These are phyloP conservation scores for Pulveroboletus sp. DNA, from an alignment of 768 basidiomycete genomes.

Conservation along the genomic window DNA sequence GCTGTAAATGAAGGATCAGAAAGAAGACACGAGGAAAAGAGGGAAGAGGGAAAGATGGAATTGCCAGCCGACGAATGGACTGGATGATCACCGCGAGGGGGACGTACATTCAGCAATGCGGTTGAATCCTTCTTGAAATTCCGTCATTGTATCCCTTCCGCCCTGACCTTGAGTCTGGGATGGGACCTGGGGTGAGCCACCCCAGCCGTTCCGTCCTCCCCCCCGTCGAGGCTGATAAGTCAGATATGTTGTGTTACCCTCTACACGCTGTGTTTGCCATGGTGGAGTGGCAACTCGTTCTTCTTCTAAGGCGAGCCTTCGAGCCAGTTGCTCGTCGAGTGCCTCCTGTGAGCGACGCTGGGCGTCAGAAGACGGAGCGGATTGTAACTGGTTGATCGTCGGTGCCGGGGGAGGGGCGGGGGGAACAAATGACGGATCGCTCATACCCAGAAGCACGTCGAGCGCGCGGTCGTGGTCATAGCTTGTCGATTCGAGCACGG, in stretches of 20 bases:
- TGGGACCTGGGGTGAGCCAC: constrained; percentile 2
- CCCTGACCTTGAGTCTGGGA: constrained; percentile 16
- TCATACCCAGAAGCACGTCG: constrained; percentile 78
- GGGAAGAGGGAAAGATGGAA: background rate
- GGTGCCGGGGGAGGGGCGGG: constrained; percentile 14
- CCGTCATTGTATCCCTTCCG: constrained; percentile 51
- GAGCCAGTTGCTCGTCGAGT: constrained; percentile 76
- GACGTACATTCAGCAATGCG: constrained; percentile 74
- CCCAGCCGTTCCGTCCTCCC: constrained; percentile 6
- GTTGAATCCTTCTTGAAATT: constrained; percentile 69
- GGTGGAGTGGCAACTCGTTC: constrained; percentile 30
- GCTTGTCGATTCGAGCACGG: constrained; percentile 68
- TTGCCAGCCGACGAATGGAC: background rate
- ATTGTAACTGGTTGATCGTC: background rate
- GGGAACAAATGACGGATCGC: constrained; percentile 68
- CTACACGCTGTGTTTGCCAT: constrained; percentile 13
- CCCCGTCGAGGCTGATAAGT: constrained; percentile 22
- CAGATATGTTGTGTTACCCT: constrained; percentile 15
- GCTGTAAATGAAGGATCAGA: constrained; percentile 33
- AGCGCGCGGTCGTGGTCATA: constrained; percentile 72
- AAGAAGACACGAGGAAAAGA: background rate
- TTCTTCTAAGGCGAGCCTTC: constrained; percentile 63
- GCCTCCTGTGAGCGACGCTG: constrained; percentile 49
- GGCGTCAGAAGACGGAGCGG: constrained; percentile 23
- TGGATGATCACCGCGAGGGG: background rate